Evolutionary conservation across 2,329 filamentous ascomycete genomes (phyloP), one percentile per base, ranked within the genome.

Genomic region (Aspergillus proliferans): DNA sequence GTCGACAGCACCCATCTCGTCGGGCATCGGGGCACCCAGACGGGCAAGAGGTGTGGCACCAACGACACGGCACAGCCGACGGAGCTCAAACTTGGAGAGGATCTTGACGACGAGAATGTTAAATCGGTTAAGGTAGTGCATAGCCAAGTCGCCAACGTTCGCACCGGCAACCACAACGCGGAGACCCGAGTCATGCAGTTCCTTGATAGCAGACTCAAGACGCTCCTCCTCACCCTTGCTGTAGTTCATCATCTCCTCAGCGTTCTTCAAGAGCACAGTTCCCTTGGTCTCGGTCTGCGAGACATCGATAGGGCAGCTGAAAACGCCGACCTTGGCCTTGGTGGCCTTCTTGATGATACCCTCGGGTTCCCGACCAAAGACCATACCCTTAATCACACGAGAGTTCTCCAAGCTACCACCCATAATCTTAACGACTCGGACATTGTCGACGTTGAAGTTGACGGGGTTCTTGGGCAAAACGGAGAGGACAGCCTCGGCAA

Each of bases 341-440:
- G 74, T 78, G 28, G 86, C 91, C 77, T 94, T 95, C 80, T 95
- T 97, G 69, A 96, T 76, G 14, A 80, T 80, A 61, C 92, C 91
- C 66, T 95, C 86, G n/a, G 93, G 93, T 72, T 95, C 88, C 67
- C 94, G 87, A 63, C 89, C 86, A 68, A 98, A 97, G 46, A 98
- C 94, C 93, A 98, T 98, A 58, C 93, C 93, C 79, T 88, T 94
- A 52, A 98, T 86, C 12, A 98, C 92, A 58, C 83, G 85, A 70
- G 90, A 95, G 76, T 98, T 91, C 64, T 94, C 88, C 66, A 98
- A 76, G 68, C 87, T 90, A 57, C 93, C 92, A 61, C 93, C 93
- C 92, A 98, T 97, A 65, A 98, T 98, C 81, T 98, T 98, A 62
- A 98, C 94, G 50, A 98, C 94, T 52, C 93, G 88, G 63, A 98